These are phyloP conservation scores for Trifolium fragiferum DNA, from an alignment of 306 rosid species.

Conservation along the genomic window DNA sequence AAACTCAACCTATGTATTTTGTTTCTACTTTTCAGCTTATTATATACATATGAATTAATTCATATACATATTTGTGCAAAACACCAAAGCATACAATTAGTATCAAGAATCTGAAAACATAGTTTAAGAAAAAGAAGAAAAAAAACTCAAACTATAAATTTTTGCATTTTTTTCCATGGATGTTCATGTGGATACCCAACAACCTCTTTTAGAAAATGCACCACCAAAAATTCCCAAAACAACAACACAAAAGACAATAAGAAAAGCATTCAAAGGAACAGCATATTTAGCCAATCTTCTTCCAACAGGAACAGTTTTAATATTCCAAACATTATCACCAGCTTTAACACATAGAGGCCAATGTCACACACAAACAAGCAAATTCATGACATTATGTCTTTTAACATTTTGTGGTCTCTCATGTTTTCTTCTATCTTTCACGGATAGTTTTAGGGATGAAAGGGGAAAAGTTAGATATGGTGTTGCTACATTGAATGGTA, in stretches of 20 bases:
- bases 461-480: conserved; percentile 72
- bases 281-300: conserved; percentile 73
- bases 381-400: conserved; percentile 52
- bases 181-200: conserved; percentile 18
- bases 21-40: not conserved
- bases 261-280: conserved; percentile 78
- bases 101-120: conserved; percentile 11
- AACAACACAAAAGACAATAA: conserved; percentile 59
- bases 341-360: conserved; percentile 65
- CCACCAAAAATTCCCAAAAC: conserved; percentile 52
- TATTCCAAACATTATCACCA: conserved; percentile 67
- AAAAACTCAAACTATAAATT: not conserved
- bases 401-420: conserved; percentile 60
- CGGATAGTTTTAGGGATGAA: conserved; percentile 70
- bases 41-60: not conserved
- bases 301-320: conserved; percentile 75
- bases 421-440: conserved; percentile 68
- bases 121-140: not conserved
- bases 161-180: conserved; percentile 33
- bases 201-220: conserved; percentile 50
- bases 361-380: conserved; percentile 50
- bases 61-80: not conserved
- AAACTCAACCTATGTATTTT: not conserved
- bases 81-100: not conserved
- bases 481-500: conserved; percentile 61